A percentile compares a stretch with the other conserved stretches of the same genome.
Conservation (phyloP, 192 early-diverging fungal species). For the Helicostylum pulchrum region DNA sequence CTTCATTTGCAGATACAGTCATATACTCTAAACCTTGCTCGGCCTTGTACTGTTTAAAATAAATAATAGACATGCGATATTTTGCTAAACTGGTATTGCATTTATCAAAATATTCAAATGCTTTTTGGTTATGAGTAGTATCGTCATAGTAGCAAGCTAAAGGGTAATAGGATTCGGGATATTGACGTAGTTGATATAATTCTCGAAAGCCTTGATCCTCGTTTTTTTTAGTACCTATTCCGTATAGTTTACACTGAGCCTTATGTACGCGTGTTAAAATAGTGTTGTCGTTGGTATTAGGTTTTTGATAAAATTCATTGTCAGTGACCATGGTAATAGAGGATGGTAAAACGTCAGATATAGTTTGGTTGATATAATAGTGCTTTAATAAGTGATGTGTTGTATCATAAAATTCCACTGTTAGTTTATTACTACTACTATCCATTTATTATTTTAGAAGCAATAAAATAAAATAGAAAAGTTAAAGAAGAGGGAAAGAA, state of each 20-base stretch:
- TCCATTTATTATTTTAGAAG: neutral
- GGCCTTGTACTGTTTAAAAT: neutral
- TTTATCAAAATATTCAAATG: slow-evolving; percentile 24
- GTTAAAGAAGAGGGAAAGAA: neutral
- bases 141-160: slow-evolving; percentile 32
- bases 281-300: neutral
- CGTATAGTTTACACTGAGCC: slow-evolving; percentile 8
- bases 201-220: neutral
- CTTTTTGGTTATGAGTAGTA: neutral
- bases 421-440: neutral
- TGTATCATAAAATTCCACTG: too few relatives aligned
- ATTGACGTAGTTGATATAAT: neutral
- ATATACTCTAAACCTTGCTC: slow-evolving; percentile 18
- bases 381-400: too few relatives aligned
- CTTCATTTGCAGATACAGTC: neutral
- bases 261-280: slow-evolving; percentile 2
- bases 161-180: slow-evolving; percentile 27
- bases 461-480: neutral
- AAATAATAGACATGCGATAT: neutral
- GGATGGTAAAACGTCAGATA: too few relatives aligned
- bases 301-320: neutral
- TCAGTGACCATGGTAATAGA: too few relatives aligned
- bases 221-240: slow-evolving; percentile 4
- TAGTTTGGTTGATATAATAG: too few relatives aligned
- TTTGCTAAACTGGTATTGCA: too few relatives aligned